Base-by-base conservation (phyloP, 495 filamentous ascomycete genomes). In the Glonium stellatum region DNA sequence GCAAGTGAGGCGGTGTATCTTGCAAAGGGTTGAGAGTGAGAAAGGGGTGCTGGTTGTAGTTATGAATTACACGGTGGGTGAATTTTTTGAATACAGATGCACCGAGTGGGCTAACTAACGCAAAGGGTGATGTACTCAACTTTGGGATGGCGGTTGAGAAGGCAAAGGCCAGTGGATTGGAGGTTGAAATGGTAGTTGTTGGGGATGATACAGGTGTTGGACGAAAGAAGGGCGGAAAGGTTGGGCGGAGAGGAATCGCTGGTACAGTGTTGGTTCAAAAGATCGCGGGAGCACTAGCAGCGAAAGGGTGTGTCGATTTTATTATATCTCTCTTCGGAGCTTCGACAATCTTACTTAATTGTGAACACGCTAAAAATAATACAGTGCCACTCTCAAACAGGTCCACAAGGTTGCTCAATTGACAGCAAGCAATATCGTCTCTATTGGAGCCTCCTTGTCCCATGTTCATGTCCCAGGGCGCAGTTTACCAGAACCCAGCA, bases 201-300 rank as follows among this genome's bases (percentile, higher is more conserved):
- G 90, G 84, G n/a, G 93, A 98, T 66, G 93, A 98, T 72, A 93
- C 92, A 0, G 90, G 92, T 19, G 93, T 98, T 34, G 93, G 93
- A 0, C 78, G 91, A 59, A 76, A 75, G 49, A 86, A 85, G 73
- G 83, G 86, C 6, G 92, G 93, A 3, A 97, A 96, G 72, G 93
- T 97, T 8, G 93, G 93, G 12, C 78, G 93, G 57, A 80, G 93
- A 67, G 93, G 93, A 44, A 89, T 98, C 67, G 91, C 89, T 18
- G 93, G 93, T 25, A 95, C 91, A 48, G 87, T 92, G 22, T 71
- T 97, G 23, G 87, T 96, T 23, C 79, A 90, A 64, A 98, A 98
- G 80, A 88, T 96, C 68, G 78, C 83, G 51, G 90, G 92, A 25
- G 93, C 92, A 34, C 72, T 96, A 69, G 93, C 93, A 4, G 87